Evolutionary conservation across 164 flowering plant genomes (phyloP).

Genomic region (Houttuynia cordata): DNA sequence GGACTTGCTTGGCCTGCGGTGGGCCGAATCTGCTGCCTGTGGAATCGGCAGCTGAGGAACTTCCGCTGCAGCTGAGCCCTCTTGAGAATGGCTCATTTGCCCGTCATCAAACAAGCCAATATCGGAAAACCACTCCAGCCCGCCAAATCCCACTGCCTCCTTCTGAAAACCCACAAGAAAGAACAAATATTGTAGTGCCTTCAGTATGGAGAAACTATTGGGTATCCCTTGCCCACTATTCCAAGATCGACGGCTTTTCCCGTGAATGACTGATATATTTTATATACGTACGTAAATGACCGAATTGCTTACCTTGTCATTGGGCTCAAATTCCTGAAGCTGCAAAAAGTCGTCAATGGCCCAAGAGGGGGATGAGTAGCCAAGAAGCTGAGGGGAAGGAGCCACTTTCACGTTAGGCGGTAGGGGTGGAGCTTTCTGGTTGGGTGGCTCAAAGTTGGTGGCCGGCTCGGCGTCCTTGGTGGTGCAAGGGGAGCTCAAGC

Average conservation of each 20-base stretch:
- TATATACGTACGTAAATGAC: background rate
- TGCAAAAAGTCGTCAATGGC: conserved; percentile 70
- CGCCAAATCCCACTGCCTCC: conserved; percentile 40
- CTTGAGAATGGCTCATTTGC: conserved; percentile 30
- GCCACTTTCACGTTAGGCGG: conserved; percentile 10
- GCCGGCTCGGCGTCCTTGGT: conserved; percentile 25
- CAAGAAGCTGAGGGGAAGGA: conserved; percentile 22
- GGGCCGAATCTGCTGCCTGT: conserved; percentile 18
- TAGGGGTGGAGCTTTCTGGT: conserved; percentile 21
- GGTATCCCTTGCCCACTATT: no score
- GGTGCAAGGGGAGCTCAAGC: conserved; percentile 37
- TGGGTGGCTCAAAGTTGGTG: conserved; percentile 41
- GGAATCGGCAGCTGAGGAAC: conserved; percentile 65
- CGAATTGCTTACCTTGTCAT: conserved; percentile 43
- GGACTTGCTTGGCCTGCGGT: conserved; percentile 40
- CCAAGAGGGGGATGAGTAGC: conserved; percentile 46
- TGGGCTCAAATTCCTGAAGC: conserved; percentile 51
- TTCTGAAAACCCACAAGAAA: conserved; percentile 27
- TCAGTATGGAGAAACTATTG: no score
- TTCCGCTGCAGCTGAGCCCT: conserved; percentile 62
- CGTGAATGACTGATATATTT: no score
- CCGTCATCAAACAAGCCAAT: conserved; percentile 57
- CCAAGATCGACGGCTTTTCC: no score
- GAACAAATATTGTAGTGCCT: no score
- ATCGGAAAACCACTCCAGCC: conserved; percentile 67